Conservation (phyloP, 306 rosid species). For the Cajanus cajan region DNA sequence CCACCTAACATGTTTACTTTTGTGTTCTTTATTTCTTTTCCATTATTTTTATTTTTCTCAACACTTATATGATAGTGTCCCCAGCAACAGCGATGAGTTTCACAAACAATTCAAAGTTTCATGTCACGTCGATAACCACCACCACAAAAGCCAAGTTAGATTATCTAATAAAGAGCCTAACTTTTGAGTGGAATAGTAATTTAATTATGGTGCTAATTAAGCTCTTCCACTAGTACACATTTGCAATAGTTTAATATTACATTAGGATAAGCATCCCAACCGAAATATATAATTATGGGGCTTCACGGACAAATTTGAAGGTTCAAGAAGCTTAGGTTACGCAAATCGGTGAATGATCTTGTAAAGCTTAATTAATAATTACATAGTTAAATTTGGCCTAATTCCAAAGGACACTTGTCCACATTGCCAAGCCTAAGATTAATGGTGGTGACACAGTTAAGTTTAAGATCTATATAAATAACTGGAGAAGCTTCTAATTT, state of each 20-base stretch:
- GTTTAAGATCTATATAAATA: neutral
- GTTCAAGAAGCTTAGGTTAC: conserved; percentile 22
- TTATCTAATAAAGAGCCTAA: neutral
- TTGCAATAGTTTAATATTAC: conserved; percentile 9
- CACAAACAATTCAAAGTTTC: neutral
- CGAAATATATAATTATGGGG: neutral
- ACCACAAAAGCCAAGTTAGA: conserved; percentile 34
- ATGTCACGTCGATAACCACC: conserved; percentile 41
- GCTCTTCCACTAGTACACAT: conserved; percentile 13
- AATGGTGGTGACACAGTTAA: conserved; percentile 4
- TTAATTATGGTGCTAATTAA: neutral
- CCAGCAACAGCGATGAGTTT: conserved; percentile 21
- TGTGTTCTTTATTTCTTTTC: neutral
- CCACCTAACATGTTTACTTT: conserved; percentile 41
- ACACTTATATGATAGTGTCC: conserved; percentile 1
- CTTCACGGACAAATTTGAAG: neutral
- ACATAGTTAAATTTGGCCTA: neutral
- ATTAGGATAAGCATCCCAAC: conserved; percentile 31
- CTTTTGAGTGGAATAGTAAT: conserved; percentile 10
- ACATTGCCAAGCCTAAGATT: neutral
- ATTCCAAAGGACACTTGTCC: neutral
- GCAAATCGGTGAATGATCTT: neutral
- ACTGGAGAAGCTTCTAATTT: neutral
- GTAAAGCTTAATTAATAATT: neutral
- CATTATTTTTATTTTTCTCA: neutral